Base-by-base conservation (phyloP, 2,329 filamentous ascomycete genomes). In the Pyrenochaeta sp. region DNA sequence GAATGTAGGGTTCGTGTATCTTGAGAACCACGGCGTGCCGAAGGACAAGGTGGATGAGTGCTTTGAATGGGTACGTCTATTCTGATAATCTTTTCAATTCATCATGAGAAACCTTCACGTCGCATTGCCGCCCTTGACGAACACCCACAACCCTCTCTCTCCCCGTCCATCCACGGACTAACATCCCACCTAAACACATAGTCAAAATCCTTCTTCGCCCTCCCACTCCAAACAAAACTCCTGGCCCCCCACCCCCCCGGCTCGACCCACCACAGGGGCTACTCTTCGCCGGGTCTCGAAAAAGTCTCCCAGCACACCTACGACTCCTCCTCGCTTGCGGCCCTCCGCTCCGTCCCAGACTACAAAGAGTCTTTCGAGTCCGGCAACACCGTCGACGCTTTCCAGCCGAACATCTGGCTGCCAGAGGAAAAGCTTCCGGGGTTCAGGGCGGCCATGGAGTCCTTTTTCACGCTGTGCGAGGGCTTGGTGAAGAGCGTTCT, bases 351-450 rank as follows among this genome's bases (percentile, higher is more conserved):
- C 28, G 44, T 53, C 7, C 64, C 65, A 0, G 68, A 71, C 38
- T 54, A 50, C 48, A 71, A 72, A 47, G 68, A 71, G 44, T 63
- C 54, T 19, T 71, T 63, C 35, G 67, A 72, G 37, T 54, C 27
- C 36, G 67, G 68, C 7, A 70, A 70, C 41, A 14, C 42, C 3
- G 37, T 48, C 14, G 67, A 70, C 29, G 19, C 26, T 3, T 13
- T 44, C 2, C 67, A 70, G 39, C 67, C 68, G 7, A 77, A 76
- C 51, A 71, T 74, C 38, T 77, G 73, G 73, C 52, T 65, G 0
- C 67, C 71, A 0, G 71, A 74, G 6, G 53, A 63, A 3, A 51
- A 51, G n/a, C 54, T 75, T 4, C 71, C 71, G 0, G 72, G 73
- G 1, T 76, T 76, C 53, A 57, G 64, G 2, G 9, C 37, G 0